Conservation (phyloP, 139 green algal species). For the Chlorokybus atmophyticus region DNA sequence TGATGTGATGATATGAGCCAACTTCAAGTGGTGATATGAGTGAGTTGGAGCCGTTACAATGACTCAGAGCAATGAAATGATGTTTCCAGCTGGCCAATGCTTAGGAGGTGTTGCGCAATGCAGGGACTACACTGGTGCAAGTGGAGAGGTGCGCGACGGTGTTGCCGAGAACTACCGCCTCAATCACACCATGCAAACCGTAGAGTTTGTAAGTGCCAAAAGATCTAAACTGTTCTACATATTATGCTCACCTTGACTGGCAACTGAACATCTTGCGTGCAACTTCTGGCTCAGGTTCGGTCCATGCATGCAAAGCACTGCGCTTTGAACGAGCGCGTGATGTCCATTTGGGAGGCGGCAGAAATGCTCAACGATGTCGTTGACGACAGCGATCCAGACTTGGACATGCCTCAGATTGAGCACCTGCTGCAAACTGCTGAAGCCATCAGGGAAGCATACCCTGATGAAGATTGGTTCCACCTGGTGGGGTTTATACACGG, state of each 20-base stretch:
- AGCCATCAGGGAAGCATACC: constrained; percentile 34
- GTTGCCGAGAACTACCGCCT: constrained; percentile 39
- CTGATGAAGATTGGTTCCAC: constrained; percentile 63
- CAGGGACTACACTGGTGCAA: too few species aligned
- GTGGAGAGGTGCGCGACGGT: too few species aligned
- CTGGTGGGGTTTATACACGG: constrained; percentile 63
- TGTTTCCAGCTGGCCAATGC: too few species aligned
- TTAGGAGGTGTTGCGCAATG: too few species aligned
- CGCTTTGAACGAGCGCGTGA: constrained; percentile 35
- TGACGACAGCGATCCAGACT: constrained; percentile 54
- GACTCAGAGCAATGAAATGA: too few species aligned
- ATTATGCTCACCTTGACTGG: not conserved
- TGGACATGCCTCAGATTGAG: constrained; percentile 47
- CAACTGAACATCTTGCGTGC: not conserved
- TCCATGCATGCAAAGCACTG: constrained; percentile 19
- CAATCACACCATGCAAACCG: constrained; percentile 65
- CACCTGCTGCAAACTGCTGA: constrained; percentile 63
- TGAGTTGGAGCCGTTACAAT: too few species aligned
- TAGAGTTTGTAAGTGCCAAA: constrained; percentile 68
- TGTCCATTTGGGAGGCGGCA: constrained; percentile 64
- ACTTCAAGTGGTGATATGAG: too few species aligned
- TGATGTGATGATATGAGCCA: too few species aligned
- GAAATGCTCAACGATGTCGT: constrained; percentile 48
- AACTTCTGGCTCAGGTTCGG: constrained; percentile 11
- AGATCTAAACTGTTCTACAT: not conserved